Base-by-base conservation (phyloP, 1,139 yeast genomes). In the Yamadazyma diospyri region DNA sequence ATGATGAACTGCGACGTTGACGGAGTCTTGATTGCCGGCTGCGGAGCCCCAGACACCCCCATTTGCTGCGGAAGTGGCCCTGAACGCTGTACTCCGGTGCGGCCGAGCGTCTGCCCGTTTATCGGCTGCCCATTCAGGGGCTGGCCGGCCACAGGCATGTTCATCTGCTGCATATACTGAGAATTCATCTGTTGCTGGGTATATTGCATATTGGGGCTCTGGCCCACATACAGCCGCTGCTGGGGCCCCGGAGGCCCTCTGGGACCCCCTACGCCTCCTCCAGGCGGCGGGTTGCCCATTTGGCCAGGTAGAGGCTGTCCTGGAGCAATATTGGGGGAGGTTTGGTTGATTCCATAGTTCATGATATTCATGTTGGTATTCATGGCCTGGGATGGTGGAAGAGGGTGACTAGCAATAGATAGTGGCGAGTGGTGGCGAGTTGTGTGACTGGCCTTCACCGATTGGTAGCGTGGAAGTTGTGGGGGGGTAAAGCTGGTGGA, bases 31-130 rank as follows among this genome's bases (percentile, higher is more conserved):
- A 32, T 23, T 19, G 16, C 21, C 16, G 23, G 35, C 5, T 27
- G 21, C 5, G 25, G 20, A 4, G 30, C 24, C 6, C 25, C 25
- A 15, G 19, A 20, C 4, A 28, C 30, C 12, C 23, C 23, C 24
- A 34, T 39, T 38, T 43, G 54, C 29, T 50, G 55, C n/a, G n/a
- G n/a, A 6, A 49, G 36, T 20, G 49, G 43, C 14, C 47, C 39
- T 14, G 50, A 43, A 15, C 61, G 33, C 15, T 14, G 13, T 6
- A 9, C 8, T 9, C 6, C 9, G 6, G 8, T 9, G 8, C 8
- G 20, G 9, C 20, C 8, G 20, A 7, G 6, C 20, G 9, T 18
- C 20, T 18, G 20, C 8, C 25, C 31, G 18, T 32, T 32, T 25
- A 32, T 32, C 16, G 30, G 29, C 27, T 31, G 34, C 2, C 35